Percentiles rank a stretch among this genome's conserved stretches.
phyloP scores from a whole-genome alignment of 768 basidiomycete genomes.

The Cystofilobasidium bisporidii region DNA sequence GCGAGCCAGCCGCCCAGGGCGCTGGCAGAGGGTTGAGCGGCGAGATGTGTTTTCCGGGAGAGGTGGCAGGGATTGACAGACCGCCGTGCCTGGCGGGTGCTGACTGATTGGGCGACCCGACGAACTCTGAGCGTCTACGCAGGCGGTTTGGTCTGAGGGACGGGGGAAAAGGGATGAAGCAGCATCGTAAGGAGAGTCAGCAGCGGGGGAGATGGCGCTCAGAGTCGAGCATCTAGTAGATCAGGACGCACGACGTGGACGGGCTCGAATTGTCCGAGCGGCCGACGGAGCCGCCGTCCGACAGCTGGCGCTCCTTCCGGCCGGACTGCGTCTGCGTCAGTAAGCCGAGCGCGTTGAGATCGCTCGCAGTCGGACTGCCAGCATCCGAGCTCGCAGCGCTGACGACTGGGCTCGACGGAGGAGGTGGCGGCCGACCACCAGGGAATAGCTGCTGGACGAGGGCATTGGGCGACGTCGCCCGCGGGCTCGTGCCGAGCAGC shows the following conservation, averaged over 20 bases:
- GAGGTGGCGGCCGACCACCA: not conserved
- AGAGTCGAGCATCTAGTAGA: too few relatives aligned
- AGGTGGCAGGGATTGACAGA: conserved; percentile 13
- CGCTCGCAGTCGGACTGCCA: conserved; percentile 1
- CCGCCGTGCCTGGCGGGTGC: not conserved
- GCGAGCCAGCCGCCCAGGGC: conserved; percentile 15
- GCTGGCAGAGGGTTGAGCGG: conserved; percentile 27
- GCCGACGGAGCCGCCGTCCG: conserved; percentile 9
- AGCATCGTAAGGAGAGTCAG: too few relatives aligned
- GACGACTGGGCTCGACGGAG: not conserved
- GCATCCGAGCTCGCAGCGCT: conserved; percentile 13
- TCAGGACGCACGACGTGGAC: conserved; percentile 22
- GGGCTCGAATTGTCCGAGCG: not conserved
- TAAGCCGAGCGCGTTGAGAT: conserved; percentile 16
- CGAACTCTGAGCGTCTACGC: conserved; percentile 23
- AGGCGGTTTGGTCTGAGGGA: conserved; percentile 20
- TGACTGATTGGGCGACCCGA: conserved; percentile 1
- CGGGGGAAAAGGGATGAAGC: not conserved
- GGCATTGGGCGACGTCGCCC: conserved; percentile 4
- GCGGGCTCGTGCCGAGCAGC: not conserved
- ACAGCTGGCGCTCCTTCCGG: conserved; percentile 17
- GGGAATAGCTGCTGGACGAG: conserved; percentile 3
- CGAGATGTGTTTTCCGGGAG: conserved; percentile 18
- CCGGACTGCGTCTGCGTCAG: not conserved
- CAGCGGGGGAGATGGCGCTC: too few relatives aligned